Percentiles rank a stretch among this genome's conserved stretches.
These are phyloP conservation scores for Clarkia xantiana DNA, from an alignment of 345 rosid species.

Conservation along the genomic window DNA sequence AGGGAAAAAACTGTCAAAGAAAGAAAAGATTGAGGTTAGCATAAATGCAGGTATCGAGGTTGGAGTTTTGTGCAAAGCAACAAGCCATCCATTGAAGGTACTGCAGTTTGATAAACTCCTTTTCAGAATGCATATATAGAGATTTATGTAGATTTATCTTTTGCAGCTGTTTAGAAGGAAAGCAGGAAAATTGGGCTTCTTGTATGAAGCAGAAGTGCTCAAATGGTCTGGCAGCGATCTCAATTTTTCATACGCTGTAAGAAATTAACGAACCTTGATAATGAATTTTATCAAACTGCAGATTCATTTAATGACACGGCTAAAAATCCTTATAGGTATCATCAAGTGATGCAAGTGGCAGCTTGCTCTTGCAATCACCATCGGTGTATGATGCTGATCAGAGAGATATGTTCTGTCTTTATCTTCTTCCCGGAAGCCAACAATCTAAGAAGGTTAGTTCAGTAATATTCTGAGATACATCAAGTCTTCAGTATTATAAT, in stretches of 20 bases:
- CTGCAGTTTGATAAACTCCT: not conserved
- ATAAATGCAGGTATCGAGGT: conserved; percentile 47
- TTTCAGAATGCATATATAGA: not conserved
- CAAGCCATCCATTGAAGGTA: conserved; percentile 88
- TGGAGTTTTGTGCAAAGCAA: conserved; percentile 47
- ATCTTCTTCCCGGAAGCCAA: conserved; percentile 60
- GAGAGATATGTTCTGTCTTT: conserved; percentile 63
- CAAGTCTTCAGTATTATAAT: conserved; percentile 3
- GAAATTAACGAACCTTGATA: conserved; percentile 4
- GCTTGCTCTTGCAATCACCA: conserved; percentile 69
- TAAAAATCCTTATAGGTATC: conserved; percentile 27
- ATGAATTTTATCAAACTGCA: not conserved
- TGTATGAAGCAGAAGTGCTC: conserved; percentile 74
- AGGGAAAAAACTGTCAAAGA: conserved; percentile 56
- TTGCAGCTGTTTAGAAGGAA: conserved; percentile 39
- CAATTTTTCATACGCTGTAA: conserved; percentile 57
- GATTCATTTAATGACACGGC: no score
- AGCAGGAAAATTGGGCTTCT: conserved; percentile 43
- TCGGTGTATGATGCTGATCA: conserved; percentile 57
- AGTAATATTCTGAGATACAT: conserved; percentile 2
- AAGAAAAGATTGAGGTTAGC: conserved; percentile 61
- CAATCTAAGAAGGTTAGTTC: conserved; percentile 39
- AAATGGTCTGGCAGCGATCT: conserved; percentile 64
- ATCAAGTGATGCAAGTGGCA: conserved; percentile 45
- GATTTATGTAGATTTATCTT: conserved; percentile 2